A percentile compares a stretch with the other conserved stretches of the same genome.
phyloP scores from a whole-genome alignment of 2,329 filamentous ascomycete species.

The Ophiostoma triangulosporum region DNA sequence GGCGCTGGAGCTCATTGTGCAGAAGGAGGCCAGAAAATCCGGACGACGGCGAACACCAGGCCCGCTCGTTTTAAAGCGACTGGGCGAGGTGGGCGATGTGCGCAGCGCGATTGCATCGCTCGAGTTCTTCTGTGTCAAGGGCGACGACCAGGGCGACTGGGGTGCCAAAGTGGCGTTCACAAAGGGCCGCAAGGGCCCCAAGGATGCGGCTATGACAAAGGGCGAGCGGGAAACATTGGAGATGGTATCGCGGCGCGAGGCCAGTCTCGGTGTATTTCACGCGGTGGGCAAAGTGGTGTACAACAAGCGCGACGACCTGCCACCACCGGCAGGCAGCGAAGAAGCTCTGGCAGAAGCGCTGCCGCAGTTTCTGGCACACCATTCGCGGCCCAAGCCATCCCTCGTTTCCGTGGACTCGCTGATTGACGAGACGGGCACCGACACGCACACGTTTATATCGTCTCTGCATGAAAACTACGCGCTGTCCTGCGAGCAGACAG shows the following conservation, averaged over 20 bases:
- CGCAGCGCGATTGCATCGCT: conserved; percentile 84
- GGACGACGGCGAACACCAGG: conserved; percentile 64
- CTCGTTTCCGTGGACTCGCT: conserved; percentile 59
- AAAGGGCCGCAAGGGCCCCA: conserved; percentile 49
- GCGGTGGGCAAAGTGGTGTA: conserved; percentile 92
- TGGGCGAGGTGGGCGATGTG: conserved; percentile 83
- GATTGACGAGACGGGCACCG: conserved; percentile 88
- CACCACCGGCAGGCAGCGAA: conserved; percentile 23
- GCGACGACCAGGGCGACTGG: conserved; percentile 62
- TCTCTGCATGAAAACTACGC: conserved; percentile 62
- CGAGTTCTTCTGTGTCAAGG: conserved; percentile 81
- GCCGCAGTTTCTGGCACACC: conserved; percentile 43
- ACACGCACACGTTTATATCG: conserved; percentile 42
- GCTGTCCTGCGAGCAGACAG: conserved; percentile 57
- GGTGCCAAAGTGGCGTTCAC: conserved; percentile 58
- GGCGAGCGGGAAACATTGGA: conserved; percentile 70
- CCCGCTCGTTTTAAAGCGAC: conserved; percentile 58
- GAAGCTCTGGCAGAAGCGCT: conserved; percentile 38
- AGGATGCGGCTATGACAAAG: conserved; percentile 49
- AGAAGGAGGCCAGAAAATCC: conserved; percentile 73
- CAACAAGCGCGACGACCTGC: conserved; percentile 65
- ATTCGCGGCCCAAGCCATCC: conserved; percentile 46
- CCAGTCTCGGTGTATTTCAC: conserved; percentile 87
- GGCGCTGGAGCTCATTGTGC: conserved; percentile 66
- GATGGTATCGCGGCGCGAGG: conserved; percentile 73